Evolutionary conservation across 192 early-diverging fungal genomes (phyloP).

Genomic region (Linnemannia hyalina): DNA sequence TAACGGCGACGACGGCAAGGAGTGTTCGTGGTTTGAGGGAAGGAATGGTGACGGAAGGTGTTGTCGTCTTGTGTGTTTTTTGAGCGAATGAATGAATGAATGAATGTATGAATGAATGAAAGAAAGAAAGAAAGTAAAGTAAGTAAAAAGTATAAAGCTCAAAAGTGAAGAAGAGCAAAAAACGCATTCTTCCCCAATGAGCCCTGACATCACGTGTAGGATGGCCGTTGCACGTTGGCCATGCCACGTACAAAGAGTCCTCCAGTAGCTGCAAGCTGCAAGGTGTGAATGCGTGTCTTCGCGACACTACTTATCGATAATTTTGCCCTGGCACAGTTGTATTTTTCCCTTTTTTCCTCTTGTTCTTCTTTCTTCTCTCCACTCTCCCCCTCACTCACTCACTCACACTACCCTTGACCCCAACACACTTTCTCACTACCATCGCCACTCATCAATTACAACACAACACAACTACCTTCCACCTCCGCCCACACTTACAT

Average conservation of each 20-base stretch:
- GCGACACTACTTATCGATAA: background rate
- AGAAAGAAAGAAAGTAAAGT: background rate
- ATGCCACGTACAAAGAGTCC: background rate
- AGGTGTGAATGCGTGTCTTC: background rate
- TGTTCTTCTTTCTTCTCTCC: background rate
- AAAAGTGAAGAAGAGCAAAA: background rate
- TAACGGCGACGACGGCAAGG: constrained; percentile 37
- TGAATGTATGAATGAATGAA: constrained; percentile 6
- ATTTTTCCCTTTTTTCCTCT: background rate
- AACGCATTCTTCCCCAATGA: background rate
- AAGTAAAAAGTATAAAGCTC: background rate
- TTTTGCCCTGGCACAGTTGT: background rate
- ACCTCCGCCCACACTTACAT: background rate
- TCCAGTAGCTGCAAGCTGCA: too few species aligned
- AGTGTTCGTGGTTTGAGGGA: constrained; percentile 42
- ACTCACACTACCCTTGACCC: too few species aligned
- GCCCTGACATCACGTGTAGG: background rate
- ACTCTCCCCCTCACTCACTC: background rate
- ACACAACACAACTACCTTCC: background rate
- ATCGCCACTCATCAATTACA: too few species aligned
- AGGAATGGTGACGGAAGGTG: constrained; percentile 36
- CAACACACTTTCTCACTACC: background rate
- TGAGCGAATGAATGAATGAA: constrained; percentile 10
- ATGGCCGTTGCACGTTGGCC: background rate
- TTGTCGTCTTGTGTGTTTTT: background rate